Evolutionary conservation across 306 rosid genomes (phyloP), one percentile per base, ranked within the genome.

Genomic region (Cicer yamashitae): DNA sequence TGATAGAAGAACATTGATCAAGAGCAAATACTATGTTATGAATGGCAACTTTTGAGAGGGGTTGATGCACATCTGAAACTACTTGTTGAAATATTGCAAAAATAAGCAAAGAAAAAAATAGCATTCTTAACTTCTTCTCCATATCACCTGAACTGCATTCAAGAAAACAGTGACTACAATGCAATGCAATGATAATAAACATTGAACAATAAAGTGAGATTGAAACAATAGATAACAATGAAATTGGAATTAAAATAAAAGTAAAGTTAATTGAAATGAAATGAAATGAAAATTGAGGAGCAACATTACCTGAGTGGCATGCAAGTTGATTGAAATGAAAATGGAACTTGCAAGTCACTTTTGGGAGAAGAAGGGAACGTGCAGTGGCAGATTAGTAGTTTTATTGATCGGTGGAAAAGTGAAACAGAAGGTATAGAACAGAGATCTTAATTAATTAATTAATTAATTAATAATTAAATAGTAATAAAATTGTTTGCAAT

Each of bases 61-160:
- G 93, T 45, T 93, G 97, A 57, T 85, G 89, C 17, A 83, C 88
- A 84, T 91, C 83, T n/a, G 92, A 84, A 60, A 75, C 67, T 48
- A 67, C 94, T 65, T 41, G 68, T 13, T 80, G 80, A 77, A 91
- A 71, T 17, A 74, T 77, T 56, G 85, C 67, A 45, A 91, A 47
- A 50, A 78, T 10, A 46, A 87, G 38, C 73, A 74, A 78, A 67
- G 76, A 77, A 46, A 85, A 73, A 52, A 63, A 71, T 59, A 86
- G 4, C 69, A 78, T 43, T 66, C 39, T 70, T 64, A 77, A 51
- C 72, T 22, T 62, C 30, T 67, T 58, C 80, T 60, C 81, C 81
- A 69, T 70, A 77, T 67, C 39, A 74, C 65, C 84, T 73, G 76
- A 79, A 74, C 77, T 46, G 54, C 14, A 47, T 8, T 45, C 46